phyloP scores from a whole-genome alignment of 2,329 filamentous ascomycete genomes.

The Colletotrichum sp. region DNA sequence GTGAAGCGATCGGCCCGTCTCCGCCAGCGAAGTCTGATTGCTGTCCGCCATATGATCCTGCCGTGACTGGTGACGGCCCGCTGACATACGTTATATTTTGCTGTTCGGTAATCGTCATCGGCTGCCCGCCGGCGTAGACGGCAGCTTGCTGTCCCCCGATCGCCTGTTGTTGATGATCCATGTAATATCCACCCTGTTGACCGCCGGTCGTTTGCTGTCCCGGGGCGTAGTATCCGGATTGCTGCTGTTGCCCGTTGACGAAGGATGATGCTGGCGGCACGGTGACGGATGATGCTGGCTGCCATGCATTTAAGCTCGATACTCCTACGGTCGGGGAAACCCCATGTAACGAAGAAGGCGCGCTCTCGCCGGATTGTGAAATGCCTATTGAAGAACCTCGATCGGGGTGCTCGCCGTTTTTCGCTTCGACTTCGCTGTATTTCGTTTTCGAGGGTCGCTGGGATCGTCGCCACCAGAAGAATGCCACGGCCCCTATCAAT shows the following conservation, averaged over 20 bases:
- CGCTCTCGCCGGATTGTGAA: not conserved
- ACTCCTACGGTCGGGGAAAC: not conserved
- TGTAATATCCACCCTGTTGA: not conserved
- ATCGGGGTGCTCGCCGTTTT: not conserved
- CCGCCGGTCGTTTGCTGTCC: not conserved
- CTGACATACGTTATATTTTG: not conserved
- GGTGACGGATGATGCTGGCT: not conserved
- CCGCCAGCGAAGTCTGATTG: not conserved
- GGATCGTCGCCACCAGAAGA: slow-evolving; percentile 31
- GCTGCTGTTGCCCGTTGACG: not conserved
- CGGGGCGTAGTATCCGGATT: not conserved
- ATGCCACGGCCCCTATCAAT: slow-evolving; percentile 23
- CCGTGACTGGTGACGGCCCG: not conserved
- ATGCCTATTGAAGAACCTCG: not conserved
- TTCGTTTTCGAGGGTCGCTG: not conserved
- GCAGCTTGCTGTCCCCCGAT: not conserved
- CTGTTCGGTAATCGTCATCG: not conserved
- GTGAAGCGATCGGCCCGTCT: not conserved
- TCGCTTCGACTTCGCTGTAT: slow-evolving; percentile 13
- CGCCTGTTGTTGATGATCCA: not conserved
- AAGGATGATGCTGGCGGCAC: slow-evolving; percentile 1
- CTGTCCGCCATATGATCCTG: not conserved
- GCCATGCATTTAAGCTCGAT: not conserved
- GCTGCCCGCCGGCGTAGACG: not conserved
- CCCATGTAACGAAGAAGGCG: not conserved